Conservation (phyloP, 2,329 filamentous ascomycete species). For the Exophiala mesophila region DNA sequence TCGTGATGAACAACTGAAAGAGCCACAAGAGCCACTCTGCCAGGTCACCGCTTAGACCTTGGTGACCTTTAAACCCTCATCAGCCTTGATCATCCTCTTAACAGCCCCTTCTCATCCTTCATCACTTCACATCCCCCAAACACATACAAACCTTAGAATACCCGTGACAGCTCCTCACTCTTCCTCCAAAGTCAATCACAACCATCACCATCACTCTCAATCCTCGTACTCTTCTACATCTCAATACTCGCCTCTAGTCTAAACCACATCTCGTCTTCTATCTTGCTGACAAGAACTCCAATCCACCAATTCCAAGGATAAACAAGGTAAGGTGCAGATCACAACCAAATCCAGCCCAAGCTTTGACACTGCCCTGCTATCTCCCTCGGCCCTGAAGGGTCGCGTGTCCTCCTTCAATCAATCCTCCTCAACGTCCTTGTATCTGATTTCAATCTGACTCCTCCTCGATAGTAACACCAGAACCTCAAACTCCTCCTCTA, state of each 20-base stretch:
- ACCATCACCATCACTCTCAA: slow-evolving; percentile 5
- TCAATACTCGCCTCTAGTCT: too few species aligned
- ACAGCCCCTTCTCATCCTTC: not conserved
- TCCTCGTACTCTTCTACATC: not conserved
- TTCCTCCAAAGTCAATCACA: slow-evolving; percentile 14
- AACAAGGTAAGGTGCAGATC: not conserved
- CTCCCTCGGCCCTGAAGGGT: slow-evolving; percentile 15
- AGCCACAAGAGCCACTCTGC: too few species aligned
- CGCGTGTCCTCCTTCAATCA: slow-evolving; percentile 15
- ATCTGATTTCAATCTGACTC: slow-evolving; percentile 11
- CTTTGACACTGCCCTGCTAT: slow-evolving; percentile 11
- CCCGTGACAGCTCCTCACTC: too few species aligned
- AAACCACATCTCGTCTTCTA: too few species aligned
- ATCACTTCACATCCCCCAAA: slow-evolving; percentile 3
- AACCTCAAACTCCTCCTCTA: slow-evolving; percentile 8
- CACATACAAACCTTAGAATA: too few species aligned
- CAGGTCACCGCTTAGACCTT: too few species aligned
- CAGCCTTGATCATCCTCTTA: not conserved
- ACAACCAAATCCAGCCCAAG: slow-evolving; percentile 18
- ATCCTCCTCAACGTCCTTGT: slow-evolving; percentile 16
- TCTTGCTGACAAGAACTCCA: too few species aligned
- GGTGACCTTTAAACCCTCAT: slow-evolving; percentile 1
- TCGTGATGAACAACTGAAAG: not conserved
- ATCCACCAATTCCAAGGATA: too few species aligned
- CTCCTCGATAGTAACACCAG: slow-evolving; percentile 12